phyloP scores from a whole-genome alignment of 2,329 filamentous ascomycete genomes.

The Aspergillus calidoustus region DNA sequence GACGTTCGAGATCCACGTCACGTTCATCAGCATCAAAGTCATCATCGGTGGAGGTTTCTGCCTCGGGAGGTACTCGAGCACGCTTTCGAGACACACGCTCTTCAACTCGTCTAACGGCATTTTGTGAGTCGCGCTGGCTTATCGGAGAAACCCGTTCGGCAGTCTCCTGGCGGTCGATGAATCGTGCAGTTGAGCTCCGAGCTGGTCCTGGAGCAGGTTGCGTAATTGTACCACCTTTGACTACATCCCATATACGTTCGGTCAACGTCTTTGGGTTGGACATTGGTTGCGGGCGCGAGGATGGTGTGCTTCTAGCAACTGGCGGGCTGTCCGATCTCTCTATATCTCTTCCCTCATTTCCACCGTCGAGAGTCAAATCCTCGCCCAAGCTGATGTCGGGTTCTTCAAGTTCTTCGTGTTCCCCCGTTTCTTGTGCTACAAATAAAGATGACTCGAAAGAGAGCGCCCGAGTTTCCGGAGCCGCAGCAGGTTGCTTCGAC shows the following conservation, averaged over 20 bases:
- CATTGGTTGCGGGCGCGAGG: not conserved
- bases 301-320: slow-evolving; percentile 1
- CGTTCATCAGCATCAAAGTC: slow-evolving; percentile 46
- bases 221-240: not conserved
- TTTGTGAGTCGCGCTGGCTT: slow-evolving; percentile 27
- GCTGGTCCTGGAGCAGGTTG: not conserved
- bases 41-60: slow-evolving; percentile 44
- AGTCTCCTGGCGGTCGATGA: slow-evolving; percentile 43
- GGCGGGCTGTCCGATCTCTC: slow-evolving; percentile 27
- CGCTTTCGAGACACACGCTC: slow-evolving; percentile 25
- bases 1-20: slow-evolving; percentile 34
- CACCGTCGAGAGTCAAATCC: slow-evolving; percentile 22
- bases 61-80: slow-evolving; percentile 20
- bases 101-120: slow-evolving; percentile 21
- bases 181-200: slow-evolving; percentile 24
- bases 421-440: not conserved
- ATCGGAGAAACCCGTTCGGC: slow-evolving; percentile 43
- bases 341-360: slow-evolving; percentile 16
- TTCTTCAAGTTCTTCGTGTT: slow-evolving; percentile 14
- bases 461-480: slow-evolving; percentile 17
- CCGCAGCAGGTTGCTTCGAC: not conserved
- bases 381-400: slow-evolving; percentile 16
- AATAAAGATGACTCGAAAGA: slow-evolving; percentile 18
- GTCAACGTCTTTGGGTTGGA: not conserved
- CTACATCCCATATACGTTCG: slow-evolving; percentile 17